A percentile compares a stretch with the other conserved stretches of the same genome.
These are phyloP conservation scores for Ophiostoma ulmi DNA, from an alignment of 2,329 filamentous ascomycete genomes.

Conservation along the genomic window DNA sequence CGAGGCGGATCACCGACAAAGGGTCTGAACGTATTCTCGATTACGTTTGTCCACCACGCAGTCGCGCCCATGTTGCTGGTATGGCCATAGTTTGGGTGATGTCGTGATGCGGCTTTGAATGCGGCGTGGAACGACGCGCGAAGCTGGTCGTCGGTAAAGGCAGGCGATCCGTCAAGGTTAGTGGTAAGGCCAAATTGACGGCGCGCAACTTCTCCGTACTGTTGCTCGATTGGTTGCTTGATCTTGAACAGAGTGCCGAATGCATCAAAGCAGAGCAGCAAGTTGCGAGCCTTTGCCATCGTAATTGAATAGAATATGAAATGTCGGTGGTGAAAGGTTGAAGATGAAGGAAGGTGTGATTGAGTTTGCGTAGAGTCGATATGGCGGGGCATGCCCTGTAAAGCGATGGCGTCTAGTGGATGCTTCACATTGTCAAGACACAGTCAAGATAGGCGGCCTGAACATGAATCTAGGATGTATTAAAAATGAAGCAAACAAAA, in stretches of 20 bases:
- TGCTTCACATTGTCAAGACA: background rate
- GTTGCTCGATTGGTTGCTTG: slow-evolving; percentile 43
- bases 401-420: background rate
- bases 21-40: slow-evolving; percentile 48
- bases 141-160: slow-evolving; percentile 41
- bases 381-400: slow-evolving; percentile 1
- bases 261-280: slow-evolving; percentile 59
- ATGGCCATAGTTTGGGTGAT: slow-evolving; percentile 57
- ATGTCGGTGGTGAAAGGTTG: background rate
- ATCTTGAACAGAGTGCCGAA: slow-evolving; percentile 60
- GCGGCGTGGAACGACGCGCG: slow-evolving; percentile 37
- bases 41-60: slow-evolving; percentile 59
- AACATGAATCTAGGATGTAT: background rate
- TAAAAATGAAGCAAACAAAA: background rate
- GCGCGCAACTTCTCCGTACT: slow-evolving; percentile 51
- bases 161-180: background rate
- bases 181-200: slow-evolving; percentile 43
- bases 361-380: background rate
- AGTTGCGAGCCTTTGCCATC: slow-evolving; percentile 34
- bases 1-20: slow-evolving; percentile 40
- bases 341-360: background rate
- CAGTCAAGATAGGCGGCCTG: background rate
- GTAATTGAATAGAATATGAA: background rate
- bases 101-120: slow-evolving; percentile 43
- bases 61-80: slow-evolving; percentile 46